Evolutionary conservation across 805 yeast genomes (phyloP), one percentile per base, ranked within the genome.

Genomic region (Hanseniaspora occidentalis): DNA sequence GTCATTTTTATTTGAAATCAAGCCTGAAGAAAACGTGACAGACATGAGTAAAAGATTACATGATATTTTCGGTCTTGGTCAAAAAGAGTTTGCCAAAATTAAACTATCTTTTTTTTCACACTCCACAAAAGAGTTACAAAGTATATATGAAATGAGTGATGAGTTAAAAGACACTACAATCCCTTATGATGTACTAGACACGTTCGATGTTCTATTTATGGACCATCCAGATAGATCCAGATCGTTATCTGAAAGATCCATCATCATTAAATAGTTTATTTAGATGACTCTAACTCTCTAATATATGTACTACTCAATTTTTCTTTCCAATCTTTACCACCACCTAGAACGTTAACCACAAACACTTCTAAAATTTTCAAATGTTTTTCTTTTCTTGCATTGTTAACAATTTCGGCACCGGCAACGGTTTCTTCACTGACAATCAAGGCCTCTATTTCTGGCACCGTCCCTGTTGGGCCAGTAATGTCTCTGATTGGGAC

Each of bases 401-500:
- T 63, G 52, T 94, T 92, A 35, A 92, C 79, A 42, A 66, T 65
- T 0, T 63, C 71, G 0, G 84, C 97, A 2, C 97, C 97, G 8
- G 67, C 55, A 0, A 67, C 60, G 0, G 96, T 80, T 51, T 92
- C 98, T 35, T 74, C 67, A 47, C 95, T 84, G 3, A 92, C 75
- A 0, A 89, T 77, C 31, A 92, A 66, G 1, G 86, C 80, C 48
- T 88, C 83, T 31, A 92, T 84, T 37, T 76, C 78, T 11, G 69
- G 67, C 2, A 81, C 68, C 10, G 71, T 68, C 0, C 85, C 95
- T 0, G 98, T 86, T 3, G 97, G 98, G 0, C 99, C 99, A 60
- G 94, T 86, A 0, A 88, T 71, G 55, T 92, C 97, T 44, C 77
- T 70, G 36, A 92, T 77, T 47, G 79, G 75, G 38, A 70, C 71